Evolutionary conservation across 73 alveolate species (phyloP).

Genomic region (Tetrahymena elliotti): DNA sequence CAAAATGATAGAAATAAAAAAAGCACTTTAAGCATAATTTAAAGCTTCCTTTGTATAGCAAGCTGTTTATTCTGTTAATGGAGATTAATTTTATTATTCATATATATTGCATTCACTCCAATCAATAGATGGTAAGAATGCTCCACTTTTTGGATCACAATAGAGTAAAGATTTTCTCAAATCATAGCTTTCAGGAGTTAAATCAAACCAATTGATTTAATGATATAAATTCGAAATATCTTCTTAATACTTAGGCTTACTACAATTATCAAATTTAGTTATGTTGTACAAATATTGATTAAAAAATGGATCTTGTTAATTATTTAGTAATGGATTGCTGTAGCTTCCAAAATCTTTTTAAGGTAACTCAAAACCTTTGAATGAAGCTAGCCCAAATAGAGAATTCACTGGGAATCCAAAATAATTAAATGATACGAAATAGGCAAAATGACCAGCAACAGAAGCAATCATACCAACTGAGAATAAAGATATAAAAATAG

Average conservation of each 20-base stretch:
- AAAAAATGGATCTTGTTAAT: background rate
- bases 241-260: background rate
- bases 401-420: slow-evolving; percentile 72
- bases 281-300: background rate
- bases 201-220: slow-evolving; percentile 33
- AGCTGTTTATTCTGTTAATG: background rate
- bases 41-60: slow-evolving; percentile 29
- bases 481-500: slow-evolving; percentile 60
- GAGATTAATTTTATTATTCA: background rate
- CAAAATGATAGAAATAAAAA: slow-evolving; percentile 16
- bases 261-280: slow-evolving; percentile 3
- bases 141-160: background rate
- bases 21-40: slow-evolving; percentile 30
- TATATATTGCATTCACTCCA: slow-evolving; percentile 7
- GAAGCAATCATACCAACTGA: slow-evolving; percentile 62
- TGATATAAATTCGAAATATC: background rate
- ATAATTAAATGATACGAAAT: slow-evolving; percentile 73
- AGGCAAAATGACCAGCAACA: slow-evolving; percentile 67
- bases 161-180: slow-evolving; percentile 35
- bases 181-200: slow-evolving; percentile 14
- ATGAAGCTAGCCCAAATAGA: slow-evolving; percentile 44
- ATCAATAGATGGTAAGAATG: background rate
- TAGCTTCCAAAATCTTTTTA: background rate
- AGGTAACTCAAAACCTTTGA: background rate
- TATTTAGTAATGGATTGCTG: background rate